phyloP scores from a whole-genome alignment of 2,329 filamentous ascomycete species.

The Pseudogymnoascus sp. region DNA sequence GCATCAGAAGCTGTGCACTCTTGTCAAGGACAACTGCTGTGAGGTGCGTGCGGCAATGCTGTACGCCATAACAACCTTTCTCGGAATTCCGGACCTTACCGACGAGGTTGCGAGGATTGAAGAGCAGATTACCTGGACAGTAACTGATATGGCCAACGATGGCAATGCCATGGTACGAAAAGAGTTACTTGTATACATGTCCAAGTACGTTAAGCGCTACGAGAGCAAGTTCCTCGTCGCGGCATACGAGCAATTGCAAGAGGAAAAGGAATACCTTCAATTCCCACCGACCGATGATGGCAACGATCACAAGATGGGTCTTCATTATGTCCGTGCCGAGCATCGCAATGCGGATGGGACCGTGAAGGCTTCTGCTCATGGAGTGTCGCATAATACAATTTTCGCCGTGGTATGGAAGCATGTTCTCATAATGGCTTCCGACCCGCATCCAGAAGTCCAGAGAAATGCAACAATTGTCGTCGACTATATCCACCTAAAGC shows the following conservation, averaged over 20 bases:
- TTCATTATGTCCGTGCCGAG: conserved; percentile 53
- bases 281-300: conserved; percentile 50
- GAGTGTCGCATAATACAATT: conserved; percentile 76
- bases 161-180: conserved; percentile 91
- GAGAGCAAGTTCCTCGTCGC: conserved; percentile 88
- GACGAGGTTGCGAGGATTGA: conserved; percentile 87
- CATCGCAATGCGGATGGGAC: conserved; percentile 51
- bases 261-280: conserved; percentile 67
- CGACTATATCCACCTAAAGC: conserved; percentile 72
- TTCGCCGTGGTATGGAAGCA: conserved; percentile 95
- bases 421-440: conserved; percentile 80
- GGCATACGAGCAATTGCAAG: conserved; percentile 81
- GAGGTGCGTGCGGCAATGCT: conserved; percentile 92
- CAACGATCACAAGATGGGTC: conserved; percentile 53
- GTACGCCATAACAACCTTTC: conserved; percentile 86
- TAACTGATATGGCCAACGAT: conserved; percentile 87
- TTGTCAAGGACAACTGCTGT: conserved; percentile 79
- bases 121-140: conserved; percentile 80
- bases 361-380: conserved; percentile 50
- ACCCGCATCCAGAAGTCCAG: conserved; percentile 90
- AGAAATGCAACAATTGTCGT: conserved; percentile 77
- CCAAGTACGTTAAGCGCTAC: conserved; percentile 82
- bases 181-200: conserved; percentile 89
- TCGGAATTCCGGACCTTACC: conserved; percentile 88
- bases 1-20: conserved; percentile 69